phyloP scores from a whole-genome alignment of 331 rosid genomes.

The Pyracantha coccinea region DNA sequence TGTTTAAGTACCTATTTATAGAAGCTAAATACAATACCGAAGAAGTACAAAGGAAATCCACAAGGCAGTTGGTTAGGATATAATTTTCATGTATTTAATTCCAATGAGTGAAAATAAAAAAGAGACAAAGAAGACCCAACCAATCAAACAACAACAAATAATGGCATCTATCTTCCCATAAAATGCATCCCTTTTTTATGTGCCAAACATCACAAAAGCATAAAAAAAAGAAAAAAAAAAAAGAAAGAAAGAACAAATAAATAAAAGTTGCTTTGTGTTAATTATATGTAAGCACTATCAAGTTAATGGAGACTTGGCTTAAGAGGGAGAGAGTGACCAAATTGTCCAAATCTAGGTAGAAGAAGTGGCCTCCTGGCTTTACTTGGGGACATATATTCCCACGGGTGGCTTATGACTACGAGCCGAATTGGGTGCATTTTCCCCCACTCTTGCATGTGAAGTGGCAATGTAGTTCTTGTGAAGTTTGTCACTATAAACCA shows the following conservation, averaged over 20 bases:
- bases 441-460: slow-evolving; percentile 1
- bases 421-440: no score
- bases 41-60: no score
- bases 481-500: not conserved
- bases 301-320: no score
- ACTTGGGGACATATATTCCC: slow-evolving; percentile 8
- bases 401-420: slow-evolving; percentile 9
- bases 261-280: not conserved
- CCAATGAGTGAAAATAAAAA: not conserved
- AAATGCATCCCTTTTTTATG: not conserved
- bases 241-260: not conserved
- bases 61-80: no score
- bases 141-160: not conserved
- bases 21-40: no score
- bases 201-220: not conserved
- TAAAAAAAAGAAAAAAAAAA: not conserved
- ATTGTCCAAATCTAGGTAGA: no score
- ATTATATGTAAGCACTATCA: not conserved
- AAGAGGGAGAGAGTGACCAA: no score
- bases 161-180: not conserved
- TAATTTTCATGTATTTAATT: no score
- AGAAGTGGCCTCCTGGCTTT: no score
- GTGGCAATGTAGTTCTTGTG: not conserved
- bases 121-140: not conserved
- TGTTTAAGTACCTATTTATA: no score